Conservation (phyloP, 2,329 filamentous ascomycete species). For the Curvularia verruculosa region DNA sequence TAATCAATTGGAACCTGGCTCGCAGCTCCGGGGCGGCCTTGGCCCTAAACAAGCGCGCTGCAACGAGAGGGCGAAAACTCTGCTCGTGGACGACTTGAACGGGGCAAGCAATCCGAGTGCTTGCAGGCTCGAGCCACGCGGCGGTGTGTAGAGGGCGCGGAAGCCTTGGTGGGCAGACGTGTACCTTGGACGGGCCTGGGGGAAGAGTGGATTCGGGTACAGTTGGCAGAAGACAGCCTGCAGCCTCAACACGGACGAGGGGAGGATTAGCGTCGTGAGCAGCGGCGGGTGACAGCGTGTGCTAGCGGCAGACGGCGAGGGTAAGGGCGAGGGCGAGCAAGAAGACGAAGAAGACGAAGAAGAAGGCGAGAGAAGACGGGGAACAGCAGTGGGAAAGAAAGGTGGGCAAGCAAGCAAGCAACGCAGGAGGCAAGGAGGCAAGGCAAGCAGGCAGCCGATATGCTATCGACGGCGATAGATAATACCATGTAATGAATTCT, state of each 20-base stretch:
- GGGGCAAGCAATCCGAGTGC: slow-evolving; percentile 41
- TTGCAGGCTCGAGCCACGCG: slow-evolving; percentile 29
- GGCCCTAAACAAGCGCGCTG: slow-evolving; percentile 40
- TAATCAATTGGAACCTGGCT: slow-evolving; percentile 40
- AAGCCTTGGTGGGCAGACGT: slow-evolving; percentile 17
- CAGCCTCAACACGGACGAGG: slow-evolving; percentile 5
- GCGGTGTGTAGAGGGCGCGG: slow-evolving; percentile 34
- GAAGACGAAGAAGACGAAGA: neutral
- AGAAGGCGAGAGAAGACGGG: no score
- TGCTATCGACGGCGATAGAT: no score
- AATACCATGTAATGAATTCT: no score
- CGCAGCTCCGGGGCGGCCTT: slow-evolving; percentile 39
- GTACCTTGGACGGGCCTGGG: slow-evolving; percentile 25
- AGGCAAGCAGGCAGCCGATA: no score
- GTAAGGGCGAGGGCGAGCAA: no score
- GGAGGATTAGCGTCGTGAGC: neutral
- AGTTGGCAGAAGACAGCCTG: slow-evolving; percentile 3
- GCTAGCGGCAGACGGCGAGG: no score
- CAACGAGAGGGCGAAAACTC: slow-evolving; percentile 43
- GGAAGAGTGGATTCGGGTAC: slow-evolving; percentile 14
- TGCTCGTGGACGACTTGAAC: slow-evolving; percentile 38
- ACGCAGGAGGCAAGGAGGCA: no score
- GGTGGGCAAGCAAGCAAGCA: no score
- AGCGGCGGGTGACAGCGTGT: slow-evolving; percentile 1
- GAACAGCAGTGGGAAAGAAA: no score